Evolutionary conservation across 1,139 yeast species (phyloP).

Genomic region (Sugiyamaella pinicola): DNA sequence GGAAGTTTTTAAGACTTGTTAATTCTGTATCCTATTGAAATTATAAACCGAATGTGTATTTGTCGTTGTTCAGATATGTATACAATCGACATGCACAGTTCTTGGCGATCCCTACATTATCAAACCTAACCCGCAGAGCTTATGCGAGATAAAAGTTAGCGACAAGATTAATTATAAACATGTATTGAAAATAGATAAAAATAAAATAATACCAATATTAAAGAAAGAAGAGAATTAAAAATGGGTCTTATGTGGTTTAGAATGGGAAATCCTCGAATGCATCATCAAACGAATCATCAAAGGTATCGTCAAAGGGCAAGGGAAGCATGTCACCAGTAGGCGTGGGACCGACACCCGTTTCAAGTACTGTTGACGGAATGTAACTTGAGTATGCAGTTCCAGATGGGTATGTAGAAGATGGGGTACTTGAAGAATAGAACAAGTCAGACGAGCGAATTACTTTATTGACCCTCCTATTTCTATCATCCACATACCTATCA

Average conservation of each 20-base stretch:
- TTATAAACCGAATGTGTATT: no score
- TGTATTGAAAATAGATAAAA: conserved; percentile 4
- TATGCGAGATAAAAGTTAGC: conserved; percentile 7
- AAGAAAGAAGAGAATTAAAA: conserved; percentile 6
- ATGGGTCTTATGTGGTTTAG: background rate
- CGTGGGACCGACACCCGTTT: background rate
- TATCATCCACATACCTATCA: background rate
- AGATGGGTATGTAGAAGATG: background rate
- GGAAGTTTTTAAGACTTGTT: no score
- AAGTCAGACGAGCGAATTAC: background rate
- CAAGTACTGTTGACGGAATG: background rate
- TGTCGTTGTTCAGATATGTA: no score
- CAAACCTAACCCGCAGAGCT: background rate
- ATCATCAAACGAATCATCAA: conserved; percentile 6
- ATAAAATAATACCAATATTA: background rate
- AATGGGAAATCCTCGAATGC: conserved; percentile 6
- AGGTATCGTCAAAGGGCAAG: background rate
- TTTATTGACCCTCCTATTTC: background rate
- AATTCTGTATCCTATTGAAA: no score
- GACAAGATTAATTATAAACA: background rate
- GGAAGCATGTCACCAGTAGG: background rate
- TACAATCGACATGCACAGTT: background rate
- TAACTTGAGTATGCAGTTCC: background rate
- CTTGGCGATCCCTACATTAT: background rate
- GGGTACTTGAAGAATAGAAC: background rate